phyloP scores from a whole-genome alignment of 805 yeast genomes.

The Hagleromyces aurorensis region DNA sequence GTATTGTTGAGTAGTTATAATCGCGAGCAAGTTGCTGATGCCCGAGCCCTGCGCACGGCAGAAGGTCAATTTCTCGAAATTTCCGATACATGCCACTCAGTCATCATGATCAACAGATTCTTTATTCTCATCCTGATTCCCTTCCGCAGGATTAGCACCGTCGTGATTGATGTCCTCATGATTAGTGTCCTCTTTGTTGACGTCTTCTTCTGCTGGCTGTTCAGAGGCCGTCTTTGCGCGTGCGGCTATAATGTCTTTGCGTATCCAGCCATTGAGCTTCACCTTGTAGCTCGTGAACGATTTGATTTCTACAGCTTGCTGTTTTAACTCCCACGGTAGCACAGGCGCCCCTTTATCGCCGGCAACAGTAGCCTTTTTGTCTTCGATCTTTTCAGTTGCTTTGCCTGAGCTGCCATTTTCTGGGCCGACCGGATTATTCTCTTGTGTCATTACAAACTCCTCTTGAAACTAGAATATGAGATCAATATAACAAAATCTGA shows the following conservation, averaged over 20 bases:
- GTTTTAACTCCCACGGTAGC: slow-evolving; percentile 19
- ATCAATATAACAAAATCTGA: too few species aligned
- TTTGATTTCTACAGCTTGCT: slow-evolving; percentile 14
- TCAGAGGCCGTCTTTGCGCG: slow-evolving; percentile 1
- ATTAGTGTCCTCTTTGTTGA: not conserved
- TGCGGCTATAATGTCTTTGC: slow-evolving; percentile 15
- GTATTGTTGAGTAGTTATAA: too few species aligned
- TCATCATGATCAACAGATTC: slow-evolving; percentile 1
- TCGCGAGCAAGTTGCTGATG: too few species aligned
- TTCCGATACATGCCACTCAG: slow-evolving; percentile 2
- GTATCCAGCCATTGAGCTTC: slow-evolving; percentile 23
- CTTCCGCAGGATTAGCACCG: not conserved
- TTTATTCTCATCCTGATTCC: not conserved
- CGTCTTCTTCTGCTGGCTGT: slow-evolving; percentile 1
- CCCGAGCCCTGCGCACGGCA: too few species aligned
- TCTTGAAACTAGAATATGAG: too few species aligned
- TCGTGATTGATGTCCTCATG: slow-evolving; percentile 1
- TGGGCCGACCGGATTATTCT: too few species aligned
- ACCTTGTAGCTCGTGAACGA: slow-evolving; percentile 25
- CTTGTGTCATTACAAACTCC: too few species aligned
- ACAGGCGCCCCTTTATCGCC: slow-evolving; percentile 12
- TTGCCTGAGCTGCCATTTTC: too few species aligned
- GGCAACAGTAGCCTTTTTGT: slow-evolving; percentile 4
- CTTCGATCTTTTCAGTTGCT: slow-evolving; percentile 4
- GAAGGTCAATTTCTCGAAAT: not conserved